Conservation (phyloP, 441 rosid genomes). For the Populus tomentosa region DNA sequence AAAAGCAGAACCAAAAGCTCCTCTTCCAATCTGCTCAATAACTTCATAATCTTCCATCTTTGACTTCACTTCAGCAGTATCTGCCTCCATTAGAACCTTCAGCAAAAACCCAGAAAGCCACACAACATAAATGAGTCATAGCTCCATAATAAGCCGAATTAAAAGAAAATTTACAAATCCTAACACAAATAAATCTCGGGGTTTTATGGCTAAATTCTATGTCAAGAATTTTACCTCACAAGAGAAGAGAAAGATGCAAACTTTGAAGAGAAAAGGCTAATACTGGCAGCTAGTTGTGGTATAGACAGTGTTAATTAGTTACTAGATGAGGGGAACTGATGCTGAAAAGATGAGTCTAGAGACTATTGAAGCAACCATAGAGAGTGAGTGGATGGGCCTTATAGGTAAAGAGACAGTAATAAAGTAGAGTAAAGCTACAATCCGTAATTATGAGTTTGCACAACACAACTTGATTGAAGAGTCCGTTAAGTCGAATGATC, state of each 20-base stretch:
- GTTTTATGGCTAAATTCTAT: background rate
- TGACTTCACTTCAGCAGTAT: conserved; percentile 41
- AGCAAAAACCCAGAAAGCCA: conserved; percentile 12
- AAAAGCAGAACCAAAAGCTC: conserved; percentile 80
- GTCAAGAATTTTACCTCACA: background rate
- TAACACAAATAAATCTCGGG: background rate
- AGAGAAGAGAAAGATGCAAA: background rate
- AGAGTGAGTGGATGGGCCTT: conserved; percentile 5
- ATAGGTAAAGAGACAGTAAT: conserved; percentile 13
- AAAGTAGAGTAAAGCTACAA: conserved; percentile 31
- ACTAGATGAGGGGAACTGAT: conserved; percentile 5
- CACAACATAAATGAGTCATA: conserved; percentile 11
- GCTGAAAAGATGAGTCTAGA: background rate
- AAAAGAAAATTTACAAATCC: background rate
- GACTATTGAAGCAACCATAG: background rate
- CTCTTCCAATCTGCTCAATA: conserved; percentile 80
- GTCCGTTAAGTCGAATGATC: too few species aligned
- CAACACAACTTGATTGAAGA: conserved; percentile 2
- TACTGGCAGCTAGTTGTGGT: background rate
- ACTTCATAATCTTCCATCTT: conserved; percentile 73
- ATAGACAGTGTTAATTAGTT: conserved; percentile 7
- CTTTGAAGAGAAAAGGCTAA: background rate
- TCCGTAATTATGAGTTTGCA: conserved; percentile 23
- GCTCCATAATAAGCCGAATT: conserved; percentile 1
- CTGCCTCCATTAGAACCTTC: conserved; percentile 55